phyloP scores from a whole-genome alignment of 257 asterid species.

The Lycium barbarum region DNA sequence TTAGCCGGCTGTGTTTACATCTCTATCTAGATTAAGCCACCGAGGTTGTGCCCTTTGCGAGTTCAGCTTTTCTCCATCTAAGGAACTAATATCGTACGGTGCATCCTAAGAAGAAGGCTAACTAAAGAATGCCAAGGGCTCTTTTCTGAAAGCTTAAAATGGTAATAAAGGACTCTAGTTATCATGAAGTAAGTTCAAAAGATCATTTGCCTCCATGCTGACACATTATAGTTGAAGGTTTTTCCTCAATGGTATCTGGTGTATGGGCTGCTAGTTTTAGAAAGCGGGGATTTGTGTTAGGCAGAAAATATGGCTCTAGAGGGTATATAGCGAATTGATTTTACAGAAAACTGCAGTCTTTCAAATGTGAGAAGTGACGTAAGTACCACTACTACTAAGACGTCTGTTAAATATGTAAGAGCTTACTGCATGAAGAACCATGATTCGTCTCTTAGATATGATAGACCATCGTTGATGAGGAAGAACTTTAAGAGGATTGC shows the following conservation, averaged over 20 bases:
- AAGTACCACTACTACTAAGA: neutral
- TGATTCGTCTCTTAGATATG: neutral
- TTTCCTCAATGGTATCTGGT: neutral
- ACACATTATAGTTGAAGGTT: too few relatives aligned
- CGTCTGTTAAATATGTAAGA: neutral
- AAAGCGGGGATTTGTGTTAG: neutral
- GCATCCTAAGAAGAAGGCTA: too few relatives aligned
- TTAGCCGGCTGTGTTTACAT: too few relatives aligned
- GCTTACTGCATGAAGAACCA: slow-evolving; percentile 3
- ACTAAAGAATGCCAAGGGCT: too few relatives aligned
- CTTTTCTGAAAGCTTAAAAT: too few relatives aligned
- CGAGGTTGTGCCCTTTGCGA: too few relatives aligned
- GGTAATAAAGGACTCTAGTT: too few relatives aligned
- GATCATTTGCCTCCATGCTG: too few relatives aligned
- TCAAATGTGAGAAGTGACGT: neutral
- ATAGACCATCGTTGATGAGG: neutral
- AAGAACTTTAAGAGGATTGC: neutral
- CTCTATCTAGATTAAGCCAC: too few relatives aligned
- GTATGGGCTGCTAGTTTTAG: neutral
- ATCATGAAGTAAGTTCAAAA: too few relatives aligned
- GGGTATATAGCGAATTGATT: neutral
- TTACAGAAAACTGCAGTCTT: neutral
- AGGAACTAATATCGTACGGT: too few relatives aligned
- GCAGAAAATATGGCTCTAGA: neutral
- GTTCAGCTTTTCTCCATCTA: too few relatives aligned